phyloP scores from a whole-genome alignment of 2,329 filamentous ascomycete genomes.

The Alternaria atra region DNA sequence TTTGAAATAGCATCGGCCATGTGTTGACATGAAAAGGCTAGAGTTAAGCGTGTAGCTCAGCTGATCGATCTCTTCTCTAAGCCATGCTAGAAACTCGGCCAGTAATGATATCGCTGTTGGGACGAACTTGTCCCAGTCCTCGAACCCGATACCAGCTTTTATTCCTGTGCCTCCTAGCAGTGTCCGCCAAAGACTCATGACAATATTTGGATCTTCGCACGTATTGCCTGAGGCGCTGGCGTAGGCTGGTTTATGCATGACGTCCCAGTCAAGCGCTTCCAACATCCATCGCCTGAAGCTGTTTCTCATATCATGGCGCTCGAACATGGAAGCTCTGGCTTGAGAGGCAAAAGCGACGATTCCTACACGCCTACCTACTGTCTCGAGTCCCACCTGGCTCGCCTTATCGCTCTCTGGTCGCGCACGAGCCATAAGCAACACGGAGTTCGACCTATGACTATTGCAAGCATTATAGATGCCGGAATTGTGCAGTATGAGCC shows the following conservation, averaged over 20 bases:
- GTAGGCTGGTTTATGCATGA: not conserved
- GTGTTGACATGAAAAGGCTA: not conserved
- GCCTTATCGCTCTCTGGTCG: not conserved
- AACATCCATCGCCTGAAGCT: not conserved
- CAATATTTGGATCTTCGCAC: not conserved
- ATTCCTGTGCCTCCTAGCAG: not conserved
- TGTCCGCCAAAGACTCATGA: not conserved
- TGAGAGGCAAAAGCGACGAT: not conserved
- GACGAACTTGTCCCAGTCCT: not conserved
- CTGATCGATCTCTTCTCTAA: not conserved
- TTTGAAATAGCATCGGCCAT: not conserved
- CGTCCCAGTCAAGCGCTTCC: not conserved
- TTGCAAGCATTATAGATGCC: not conserved
- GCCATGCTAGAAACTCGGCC: not conserved
- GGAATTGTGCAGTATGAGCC: not conserved
- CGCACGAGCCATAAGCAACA: not conserved
- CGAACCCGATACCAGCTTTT: not conserved
- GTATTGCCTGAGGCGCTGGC: not conserved
- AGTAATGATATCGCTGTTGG: not conserved
- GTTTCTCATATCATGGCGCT: no score
- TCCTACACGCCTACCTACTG: not conserved
- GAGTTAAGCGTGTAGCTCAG: not conserved
- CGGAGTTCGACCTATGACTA: not conserved
- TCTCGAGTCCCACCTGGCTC: not conserved
- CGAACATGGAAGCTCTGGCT: no score